Base-by-base conservation (phyloP, 2,329 filamentous ascomycete species). In the Colletotrichum cuscutae region DNA sequence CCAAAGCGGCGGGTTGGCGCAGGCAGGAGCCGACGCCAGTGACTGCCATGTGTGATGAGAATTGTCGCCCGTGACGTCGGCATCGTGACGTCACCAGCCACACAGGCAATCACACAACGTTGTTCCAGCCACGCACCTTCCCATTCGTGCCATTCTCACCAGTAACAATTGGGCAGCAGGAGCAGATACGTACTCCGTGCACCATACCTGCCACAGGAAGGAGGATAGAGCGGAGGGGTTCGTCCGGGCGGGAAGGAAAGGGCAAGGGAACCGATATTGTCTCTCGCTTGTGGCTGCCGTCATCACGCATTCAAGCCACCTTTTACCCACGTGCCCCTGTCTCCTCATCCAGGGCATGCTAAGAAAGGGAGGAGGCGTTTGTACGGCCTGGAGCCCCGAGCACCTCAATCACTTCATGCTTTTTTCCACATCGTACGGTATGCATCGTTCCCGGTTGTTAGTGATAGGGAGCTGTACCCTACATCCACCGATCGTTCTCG, bases 61-160 rank as follows among this genome's bases (percentile, higher is more conserved):
- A 32, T 26, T 24, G 54, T 66, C 65, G 62, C 37, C 24, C 24
- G 71, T 54, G 67, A 71, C 71, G 71, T 71, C 68, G 66, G 66
- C 68, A 71, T 67, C 68, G 71, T 73, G 71, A 73, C 71, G 71
- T 73, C 71, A 73, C 68, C 15, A 73, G 71, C 71, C 77, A 78
- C 37, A 30, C 58, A 8, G 24, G 24, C 58, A 28, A 24, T 54
- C 24, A n/a, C 59, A 32, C 60, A 46, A 64, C 59, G 35, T 60
- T 15, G 58, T 58, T 59, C 64, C 70, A 72, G 70, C 70, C 65
- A 72, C 69, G 37, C 64, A 24, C n/a, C 28, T 15, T n/a, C n/a
- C 26, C 8, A 49, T 24, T 35, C 32, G 32, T 35, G 32, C 32
- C 19, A n/a, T 49, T 35, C 32, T 35, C 32, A 8, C 42, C 42